phyloP scores from a whole-genome alignment of 2,329 filamentous ascomycete genomes.

The Pseudocercospora fuligena region DNA sequence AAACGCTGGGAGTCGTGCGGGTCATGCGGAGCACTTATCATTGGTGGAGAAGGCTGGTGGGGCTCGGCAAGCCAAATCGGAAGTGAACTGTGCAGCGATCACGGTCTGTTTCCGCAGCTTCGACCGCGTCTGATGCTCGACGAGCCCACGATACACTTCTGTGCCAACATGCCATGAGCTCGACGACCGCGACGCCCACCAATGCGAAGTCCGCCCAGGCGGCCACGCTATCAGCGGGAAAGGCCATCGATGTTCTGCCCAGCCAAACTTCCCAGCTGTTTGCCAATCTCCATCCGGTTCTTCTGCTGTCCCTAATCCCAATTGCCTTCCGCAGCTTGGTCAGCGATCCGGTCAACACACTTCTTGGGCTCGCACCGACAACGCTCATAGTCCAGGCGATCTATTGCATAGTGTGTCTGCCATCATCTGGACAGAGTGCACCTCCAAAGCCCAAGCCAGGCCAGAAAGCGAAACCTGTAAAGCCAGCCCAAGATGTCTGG shows the following conservation, averaged over 20 bases:
- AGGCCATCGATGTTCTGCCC: slow-evolving; percentile 39
- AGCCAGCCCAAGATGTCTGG: slow-evolving; percentile 55
- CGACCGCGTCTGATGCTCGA: neutral
- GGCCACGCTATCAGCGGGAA: slow-evolving; percentile 20
- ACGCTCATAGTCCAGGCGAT: slow-evolving; percentile 67
- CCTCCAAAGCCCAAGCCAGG: slow-evolving; percentile 52
- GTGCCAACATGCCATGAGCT: slow-evolving; percentile 24
- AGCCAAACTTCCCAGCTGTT: slow-evolving; percentile 46
- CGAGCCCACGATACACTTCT: neutral
- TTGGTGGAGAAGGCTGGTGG: neutral
- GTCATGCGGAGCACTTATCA: neutral
- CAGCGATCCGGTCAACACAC: slow-evolving; percentile 67
- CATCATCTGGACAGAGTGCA: slow-evolving; percentile 52
- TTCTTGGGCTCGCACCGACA: slow-evolving; percentile 65
- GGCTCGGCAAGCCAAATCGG: slow-evolving; percentile 1
- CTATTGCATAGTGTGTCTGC: slow-evolving; percentile 64
- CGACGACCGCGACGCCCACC: slow-evolving; percentile 13
- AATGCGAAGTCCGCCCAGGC: slow-evolving; percentile 23
- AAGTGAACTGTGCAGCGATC: slow-evolving; percentile 5
- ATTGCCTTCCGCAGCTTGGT: slow-evolving; percentile 71
- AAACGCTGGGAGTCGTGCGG: neutral
- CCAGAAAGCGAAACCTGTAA: slow-evolving; percentile 52
- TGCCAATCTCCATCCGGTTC: slow-evolving; percentile 69
- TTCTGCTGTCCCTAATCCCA: slow-evolving; percentile 69
- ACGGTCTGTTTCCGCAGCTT: neutral